Evolutionary conservation across 2,329 filamentous ascomycete species (phyloP).

Genomic region (Didymella keratinophila): DNA sequence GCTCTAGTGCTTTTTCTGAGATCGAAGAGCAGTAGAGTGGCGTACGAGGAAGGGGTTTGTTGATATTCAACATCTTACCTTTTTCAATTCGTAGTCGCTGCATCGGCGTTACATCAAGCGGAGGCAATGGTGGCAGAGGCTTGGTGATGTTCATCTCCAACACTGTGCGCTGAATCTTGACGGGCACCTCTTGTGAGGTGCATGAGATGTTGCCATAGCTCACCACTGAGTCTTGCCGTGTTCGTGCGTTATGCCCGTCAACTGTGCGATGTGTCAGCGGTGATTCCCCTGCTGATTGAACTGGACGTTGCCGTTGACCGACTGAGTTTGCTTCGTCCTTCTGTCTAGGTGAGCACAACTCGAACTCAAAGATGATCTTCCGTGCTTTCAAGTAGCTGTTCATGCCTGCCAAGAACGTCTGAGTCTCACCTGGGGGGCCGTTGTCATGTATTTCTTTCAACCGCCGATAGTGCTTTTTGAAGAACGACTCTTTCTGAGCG

Average conservation of each 20-base stretch:
- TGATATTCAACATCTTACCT: neutral
- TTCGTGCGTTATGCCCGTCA: neutral
- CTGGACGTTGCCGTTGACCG: neutral
- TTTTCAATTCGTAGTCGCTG: neutral
- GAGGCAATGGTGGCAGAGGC: constrained; percentile 27
- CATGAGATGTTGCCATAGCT: constrained; percentile 15
- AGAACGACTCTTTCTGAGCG: neutral
- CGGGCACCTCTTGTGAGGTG: constrained; percentile 22
- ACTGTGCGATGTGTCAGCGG: neutral
- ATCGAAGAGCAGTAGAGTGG: constrained; percentile 7
- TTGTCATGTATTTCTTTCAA: constrained; percentile 32
- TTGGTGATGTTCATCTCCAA: constrained; percentile 20
- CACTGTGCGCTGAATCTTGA: constrained; percentile 11
- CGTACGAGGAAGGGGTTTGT: constrained; percentile 13
- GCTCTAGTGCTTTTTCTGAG: neutral
- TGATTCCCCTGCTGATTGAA: neutral
- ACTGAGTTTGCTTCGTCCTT: neutral
- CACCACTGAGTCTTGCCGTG: constrained; percentile 4
- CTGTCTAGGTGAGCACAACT: neutral
- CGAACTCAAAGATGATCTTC: neutral
- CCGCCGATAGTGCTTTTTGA: constrained; percentile 17
- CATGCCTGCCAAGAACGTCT: constrained; percentile 32
- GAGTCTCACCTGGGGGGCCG: constrained; percentile 40
- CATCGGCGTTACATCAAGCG: constrained; percentile 11
- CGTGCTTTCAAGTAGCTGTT: constrained; percentile 22